phyloP scores from a whole-genome alignment of 1,139 yeast genomes.

The Hansenula anomala region DNA sequence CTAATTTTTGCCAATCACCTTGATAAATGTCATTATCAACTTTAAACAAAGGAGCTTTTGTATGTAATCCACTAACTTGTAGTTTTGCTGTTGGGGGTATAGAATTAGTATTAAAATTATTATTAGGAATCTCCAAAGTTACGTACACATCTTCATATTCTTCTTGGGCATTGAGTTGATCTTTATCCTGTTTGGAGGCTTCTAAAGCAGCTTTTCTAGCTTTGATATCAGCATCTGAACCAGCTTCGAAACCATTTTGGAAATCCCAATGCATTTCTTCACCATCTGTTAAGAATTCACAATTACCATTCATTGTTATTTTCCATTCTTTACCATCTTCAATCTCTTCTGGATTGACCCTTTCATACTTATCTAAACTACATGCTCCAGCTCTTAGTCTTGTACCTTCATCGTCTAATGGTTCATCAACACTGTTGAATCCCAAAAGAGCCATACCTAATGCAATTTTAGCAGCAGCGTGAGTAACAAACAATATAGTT shows the following conservation, averaged over 20 bases:
- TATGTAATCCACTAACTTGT: slow-evolving; percentile 49
- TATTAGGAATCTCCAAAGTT: slow-evolving; percentile 37
- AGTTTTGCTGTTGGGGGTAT: slow-evolving; percentile 32
- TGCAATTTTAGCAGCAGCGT: slow-evolving; percentile 82
- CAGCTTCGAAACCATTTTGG: slow-evolving; percentile 59
- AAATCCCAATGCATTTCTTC: slow-evolving; percentile 93
- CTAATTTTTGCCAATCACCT: slow-evolving; percentile 73
- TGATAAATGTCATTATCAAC: slow-evolving; percentile 55
- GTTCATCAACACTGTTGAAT: slow-evolving; percentile 39
- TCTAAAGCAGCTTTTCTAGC: slow-evolving; percentile 35
- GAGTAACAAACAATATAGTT: slow-evolving; percentile 61
- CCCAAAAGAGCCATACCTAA: slow-evolving; percentile 65
- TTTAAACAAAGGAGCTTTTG: slow-evolving; percentile 46
- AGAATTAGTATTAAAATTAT: slow-evolving; percentile 23
- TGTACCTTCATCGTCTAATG: slow-evolving; percentile 44
- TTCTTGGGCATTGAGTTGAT: slow-evolving; percentile 13
- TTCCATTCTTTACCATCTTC: slow-evolving; percentile 44
- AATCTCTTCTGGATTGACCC: slow-evolving; percentile 31
- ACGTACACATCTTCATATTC: slow-evolving; percentile 35
- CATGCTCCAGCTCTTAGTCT: slow-evolving; percentile 51
- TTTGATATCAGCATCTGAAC: slow-evolving; percentile 68
- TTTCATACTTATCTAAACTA: slow-evolving; percentile 49
- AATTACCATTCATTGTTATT: slow-evolving; percentile 59
- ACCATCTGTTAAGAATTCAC: slow-evolving; percentile 63
- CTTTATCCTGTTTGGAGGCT: no score